phyloP scores from a whole-genome alignment of 768 basidiomycete genomes.

The Melanogaster broomeanus region DNA sequence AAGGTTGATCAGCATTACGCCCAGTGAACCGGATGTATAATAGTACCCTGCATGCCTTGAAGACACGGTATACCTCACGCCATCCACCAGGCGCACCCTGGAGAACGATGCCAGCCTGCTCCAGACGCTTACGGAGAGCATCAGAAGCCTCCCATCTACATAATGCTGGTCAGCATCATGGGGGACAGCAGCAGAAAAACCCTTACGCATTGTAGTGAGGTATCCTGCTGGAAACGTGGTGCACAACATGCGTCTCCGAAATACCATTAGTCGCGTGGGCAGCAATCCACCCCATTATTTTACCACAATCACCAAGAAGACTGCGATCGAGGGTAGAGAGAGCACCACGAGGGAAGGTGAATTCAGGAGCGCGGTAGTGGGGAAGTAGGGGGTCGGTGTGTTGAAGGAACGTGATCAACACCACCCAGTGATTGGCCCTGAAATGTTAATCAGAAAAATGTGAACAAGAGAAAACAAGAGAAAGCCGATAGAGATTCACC shows the following conservation, averaged over 20 bases:
- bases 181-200: not conserved
- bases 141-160: slow-evolving; percentile 87
- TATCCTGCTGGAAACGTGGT: slow-evolving; percentile 94
- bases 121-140: slow-evolving; percentile 76
- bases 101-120: slow-evolving; percentile 57
- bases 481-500: slow-evolving; percentile 39
- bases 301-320: slow-evolving; percentile 77
- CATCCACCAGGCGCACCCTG: slow-evolving; percentile 77
- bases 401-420: slow-evolving; percentile 95
- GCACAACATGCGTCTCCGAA: slow-evolving; percentile 90
- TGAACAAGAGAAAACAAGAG: not conserved
- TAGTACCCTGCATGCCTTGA: slow-evolving; percentile 71
- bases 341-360: slow-evolving; percentile 94
- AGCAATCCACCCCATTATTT: slow-evolving; percentile 83
- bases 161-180: not conserved
- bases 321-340: slow-evolving; percentile 88
- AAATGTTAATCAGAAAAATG: not conserved
- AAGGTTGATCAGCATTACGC: not conserved
- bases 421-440: slow-evolving; percentile 93
- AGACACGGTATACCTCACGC: slow-evolving; percentile 78
- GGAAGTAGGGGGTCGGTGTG: slow-evolving; percentile 96
- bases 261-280: slow-evolving; percentile 87
- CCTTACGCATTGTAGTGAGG: slow-evolving; percentile 87
- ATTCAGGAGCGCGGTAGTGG: slow-evolving; percentile 87
- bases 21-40: not conserved